These are phyloP conservation scores for Fistulifera pelliculosa DNA, from an alignment of 108 stramenopile genomes.

Conservation along the genomic window DNA sequence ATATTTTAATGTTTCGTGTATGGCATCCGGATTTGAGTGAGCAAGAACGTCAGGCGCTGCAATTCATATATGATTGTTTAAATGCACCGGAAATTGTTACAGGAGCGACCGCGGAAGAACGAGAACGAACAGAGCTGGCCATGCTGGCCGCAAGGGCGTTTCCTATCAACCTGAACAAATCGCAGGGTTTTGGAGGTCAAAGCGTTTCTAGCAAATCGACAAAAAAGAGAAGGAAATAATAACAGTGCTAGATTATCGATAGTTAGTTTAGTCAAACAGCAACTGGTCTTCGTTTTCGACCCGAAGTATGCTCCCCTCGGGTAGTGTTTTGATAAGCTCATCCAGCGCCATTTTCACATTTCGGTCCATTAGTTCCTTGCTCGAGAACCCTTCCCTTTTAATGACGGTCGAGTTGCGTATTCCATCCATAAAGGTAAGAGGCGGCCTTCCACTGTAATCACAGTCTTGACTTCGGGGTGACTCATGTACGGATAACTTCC, in stretches of 20 bases:
- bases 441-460: constrained; percentile 68
- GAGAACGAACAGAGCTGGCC: constrained; percentile 36
- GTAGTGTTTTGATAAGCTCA: constrained; percentile 59
- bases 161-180: neutral
- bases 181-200: neutral
- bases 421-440: constrained; percentile 10
- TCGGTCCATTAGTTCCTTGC: constrained; percentile 35
- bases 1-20: constrained; percentile 82
- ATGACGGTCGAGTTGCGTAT: constrained; percentile 26
- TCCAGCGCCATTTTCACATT: constrained; percentile 62
- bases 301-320: constrained; percentile 57
- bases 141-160: constrained; percentile 19
- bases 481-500: constrained; percentile 78
- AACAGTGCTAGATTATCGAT: neutral
- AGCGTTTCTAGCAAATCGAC: neutral
- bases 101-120: constrained; percentile 33
- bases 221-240: neutral
- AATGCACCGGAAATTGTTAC: constrained; percentile 51
- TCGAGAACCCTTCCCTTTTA: constrained; percentile 9
- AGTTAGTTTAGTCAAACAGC: neutral
- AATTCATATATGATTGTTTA: constrained; percentile 82
- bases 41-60: constrained; percentile 71
- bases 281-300: constrained; percentile 55
- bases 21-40: constrained; percentile 91
- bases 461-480: constrained; percentile 73